Conservation (phyloP, 2,329 filamentous ascomycete genomes). For the Cladophialophora carrionii region DNA sequence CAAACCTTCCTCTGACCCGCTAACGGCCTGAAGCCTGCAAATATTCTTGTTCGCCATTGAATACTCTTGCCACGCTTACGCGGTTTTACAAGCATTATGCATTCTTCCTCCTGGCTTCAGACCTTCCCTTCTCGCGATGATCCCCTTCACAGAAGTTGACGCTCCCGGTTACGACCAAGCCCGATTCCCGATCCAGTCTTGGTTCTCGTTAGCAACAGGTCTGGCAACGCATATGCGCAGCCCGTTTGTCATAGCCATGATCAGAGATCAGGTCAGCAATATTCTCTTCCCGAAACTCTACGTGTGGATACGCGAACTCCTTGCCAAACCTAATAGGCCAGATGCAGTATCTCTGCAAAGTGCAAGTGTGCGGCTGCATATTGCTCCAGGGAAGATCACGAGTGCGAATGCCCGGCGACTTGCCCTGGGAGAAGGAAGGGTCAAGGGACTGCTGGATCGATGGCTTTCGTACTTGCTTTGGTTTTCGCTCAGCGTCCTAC, state of each 20-base stretch:
- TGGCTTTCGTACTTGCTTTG: constrained; percentile 25
- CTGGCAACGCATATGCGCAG: constrained; percentile 41
- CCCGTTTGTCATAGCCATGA: constrained; percentile 40
- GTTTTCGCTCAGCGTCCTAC: constrained; percentile 28
- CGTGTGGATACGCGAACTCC: constrained; percentile 25
- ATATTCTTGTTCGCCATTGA: constrained; percentile 45
- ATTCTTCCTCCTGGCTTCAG: constrained; percentile 44
- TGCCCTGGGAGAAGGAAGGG: not conserved
- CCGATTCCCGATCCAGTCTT: constrained; percentile 41
- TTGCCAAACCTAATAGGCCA: constrained; percentile 32
- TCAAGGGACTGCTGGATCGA: not conserved
- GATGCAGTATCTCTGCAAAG: constrained; percentile 30
- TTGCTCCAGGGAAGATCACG: not conserved
- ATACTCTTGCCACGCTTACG: constrained; percentile 50
- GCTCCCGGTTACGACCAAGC: constrained; percentile 45
- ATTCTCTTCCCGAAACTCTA: constrained; percentile 27
- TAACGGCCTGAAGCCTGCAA: constrained; percentile 42
- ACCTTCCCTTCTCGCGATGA: constrained; percentile 42
- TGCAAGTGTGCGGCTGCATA: not conserved
- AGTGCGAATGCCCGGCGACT: not conserved
- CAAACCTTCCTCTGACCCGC: constrained; percentile 14
- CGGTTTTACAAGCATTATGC: constrained; percentile 49
- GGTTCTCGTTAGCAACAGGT: constrained; percentile 39
- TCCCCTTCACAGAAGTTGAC: constrained; percentile 44
- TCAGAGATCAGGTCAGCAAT: constrained; percentile 25